Evolutionary conservation across 192 early-diverging fungal genomes (phyloP), one percentile per base, ranked within the genome.

Genomic region (Glomus cerebriforme): DNA sequence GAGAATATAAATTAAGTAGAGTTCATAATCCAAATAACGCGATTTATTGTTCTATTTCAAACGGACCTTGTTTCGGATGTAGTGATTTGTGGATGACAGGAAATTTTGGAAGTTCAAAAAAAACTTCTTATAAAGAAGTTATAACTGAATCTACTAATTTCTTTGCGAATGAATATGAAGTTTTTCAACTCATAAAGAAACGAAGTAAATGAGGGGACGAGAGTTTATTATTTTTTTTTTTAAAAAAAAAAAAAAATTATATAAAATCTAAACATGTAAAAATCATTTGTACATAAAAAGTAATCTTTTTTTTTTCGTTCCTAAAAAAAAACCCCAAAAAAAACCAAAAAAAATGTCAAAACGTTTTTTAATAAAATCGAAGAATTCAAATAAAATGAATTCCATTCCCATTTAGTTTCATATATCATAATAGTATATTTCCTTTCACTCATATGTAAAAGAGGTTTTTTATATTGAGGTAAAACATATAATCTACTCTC

Each of bases 101-200:
- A 37, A 63, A 62, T 63, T 63, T 76, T 49, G 47, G 35, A 27
- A 26, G 27, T 31, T 63, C 74, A 64, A 63, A 26, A 12, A 24
- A 58, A 63, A 63, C 34, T 6, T 37, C 58, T 15, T 76, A 76
- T 64, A 59, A 59, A 37, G 9, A 63, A n/a, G 17, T 15, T 63
- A 63, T 76, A 32, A 63, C 39, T 12, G 60, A 64, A 37, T 9
- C 31, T 6, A 3, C 13, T 2, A 59, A 63, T 43, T 76, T 76
- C 6, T 63, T 39, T 76, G 74, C 47, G 17, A 24, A 76, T 24
- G 74, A 76, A 24, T 76, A 76, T 76, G 74, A 76, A 39, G 74
- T 76, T 32, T 76, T 76, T 64, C 74, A 76, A 70, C 19, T 54
- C 6, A 22, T 54, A 54, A 22, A 17, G 6, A 54, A 54, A 3